Percentiles rank a stretch among this genome's conserved stretches.
Conservation (phyloP, 495 filamentous ascomycete species). For the Penicillium psychrofluorescens region DNA sequence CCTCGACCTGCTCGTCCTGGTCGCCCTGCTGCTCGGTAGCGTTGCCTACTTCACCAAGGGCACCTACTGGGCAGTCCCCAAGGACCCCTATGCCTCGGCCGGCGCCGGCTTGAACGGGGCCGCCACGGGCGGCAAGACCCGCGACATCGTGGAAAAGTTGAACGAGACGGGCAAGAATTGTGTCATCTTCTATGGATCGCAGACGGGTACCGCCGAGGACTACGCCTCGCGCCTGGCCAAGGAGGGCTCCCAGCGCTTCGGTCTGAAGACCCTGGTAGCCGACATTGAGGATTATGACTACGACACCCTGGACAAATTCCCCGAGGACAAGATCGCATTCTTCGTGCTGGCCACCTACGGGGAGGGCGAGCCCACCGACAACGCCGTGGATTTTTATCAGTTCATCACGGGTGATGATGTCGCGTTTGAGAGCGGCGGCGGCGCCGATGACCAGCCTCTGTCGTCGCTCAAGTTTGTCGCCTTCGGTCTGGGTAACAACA, state of each 20-base stretch:
- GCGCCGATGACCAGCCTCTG: conserved; percentile 63
- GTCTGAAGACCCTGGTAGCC: conserved; percentile 96
- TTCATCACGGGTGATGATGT: conserved; percentile 80
- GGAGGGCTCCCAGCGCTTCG: conserved; percentile 92
- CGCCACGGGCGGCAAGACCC: conserved; percentile 75
- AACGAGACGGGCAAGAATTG: conserved; percentile 94
- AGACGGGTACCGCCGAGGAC: conserved; percentile 97
- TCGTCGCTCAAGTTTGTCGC: conserved; percentile 84
- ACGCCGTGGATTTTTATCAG: conserved; percentile 98
- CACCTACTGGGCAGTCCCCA: conserved; percentile 72
- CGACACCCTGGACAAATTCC: conserved; percentile 85
- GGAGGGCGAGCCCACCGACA: conserved; percentile 97
- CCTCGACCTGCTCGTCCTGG: conserved; percentile 86
- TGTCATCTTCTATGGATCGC: conserved; percentile 96
- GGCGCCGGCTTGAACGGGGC: conserved; percentile 59
- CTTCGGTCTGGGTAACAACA: conserved; percentile 96
- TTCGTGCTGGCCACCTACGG: conserved; percentile 98
- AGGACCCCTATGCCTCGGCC: conserved; percentile 78
- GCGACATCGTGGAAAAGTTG: conserved; percentile 93
- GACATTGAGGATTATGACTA: conserved; percentile 98
- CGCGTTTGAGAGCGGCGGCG: conserved; percentile 65
- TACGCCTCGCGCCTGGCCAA: conserved; percentile 97
- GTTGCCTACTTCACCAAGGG: conserved; percentile 97
- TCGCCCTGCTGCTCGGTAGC: conserved; percentile 74
- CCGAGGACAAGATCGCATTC: conserved; percentile 83